Evolutionary conservation across 1,284 basidiomycete species (phyloP).

Genomic region (Moesziomyces parantarcticus): DNA sequence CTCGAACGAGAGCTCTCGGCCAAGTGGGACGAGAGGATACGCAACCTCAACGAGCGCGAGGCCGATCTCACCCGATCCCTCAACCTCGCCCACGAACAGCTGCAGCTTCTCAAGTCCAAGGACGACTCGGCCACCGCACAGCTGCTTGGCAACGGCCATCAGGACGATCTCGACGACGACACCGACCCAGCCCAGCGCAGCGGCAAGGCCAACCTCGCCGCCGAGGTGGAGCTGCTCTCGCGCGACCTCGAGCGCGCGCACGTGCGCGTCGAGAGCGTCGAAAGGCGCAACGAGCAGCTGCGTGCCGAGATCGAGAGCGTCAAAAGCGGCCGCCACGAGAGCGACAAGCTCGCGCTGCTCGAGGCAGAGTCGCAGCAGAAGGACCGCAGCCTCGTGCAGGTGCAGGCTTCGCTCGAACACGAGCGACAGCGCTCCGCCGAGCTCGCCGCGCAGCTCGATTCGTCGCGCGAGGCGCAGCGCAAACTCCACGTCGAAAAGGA

Average conservation of each 20-base stretch:
- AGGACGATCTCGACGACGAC: neutral
- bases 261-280: slow-evolving; percentile 87
- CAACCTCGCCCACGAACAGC: slow-evolving; percentile 82
- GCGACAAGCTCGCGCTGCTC: slow-evolving; percentile 76
- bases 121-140: slow-evolving; percentile 92
- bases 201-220: slow-evolving; percentile 27
- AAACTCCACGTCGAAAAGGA: slow-evolving; percentile 77
- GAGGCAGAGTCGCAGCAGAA: slow-evolving; percentile 72
- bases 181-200: neutral
- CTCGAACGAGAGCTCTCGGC: slow-evolving; percentile 96
- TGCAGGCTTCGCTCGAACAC: slow-evolving; percentile 30
- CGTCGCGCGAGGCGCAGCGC: slow-evolving; percentile 78
- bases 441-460: slow-evolving; percentile 77
- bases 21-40: slow-evolving; percentile 91
- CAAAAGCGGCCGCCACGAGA: slow-evolving; percentile 40
- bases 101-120: slow-evolving; percentile 86
- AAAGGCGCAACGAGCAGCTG: slow-evolving; percentile 90
- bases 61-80: slow-evolving; percentile 89
- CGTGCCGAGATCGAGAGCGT: slow-evolving; percentile 86
- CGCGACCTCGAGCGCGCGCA: slow-evolving; percentile 93
- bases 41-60: slow-evolving; percentile 94
- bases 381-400: slow-evolving; percentile 34
- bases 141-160: slow-evolving; percentile 83
- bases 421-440: slow-evolving; percentile 16
- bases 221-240: slow-evolving; percentile 72